Base-by-base conservation (phyloP, 1,139 yeast species). In the Zygoascus sp. region DNA sequence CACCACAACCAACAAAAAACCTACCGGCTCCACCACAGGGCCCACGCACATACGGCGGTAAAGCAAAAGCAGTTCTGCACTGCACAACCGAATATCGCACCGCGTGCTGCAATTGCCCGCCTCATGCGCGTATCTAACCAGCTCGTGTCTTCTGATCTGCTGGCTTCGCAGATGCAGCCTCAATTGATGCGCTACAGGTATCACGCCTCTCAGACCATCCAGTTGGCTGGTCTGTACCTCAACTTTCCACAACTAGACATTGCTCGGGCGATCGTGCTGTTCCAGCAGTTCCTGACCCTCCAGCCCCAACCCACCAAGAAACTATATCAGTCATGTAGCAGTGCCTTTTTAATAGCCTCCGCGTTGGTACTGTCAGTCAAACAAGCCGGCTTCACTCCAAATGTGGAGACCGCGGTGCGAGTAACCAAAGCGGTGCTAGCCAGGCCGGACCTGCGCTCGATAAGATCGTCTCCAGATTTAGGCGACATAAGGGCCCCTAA, bases 261-360 rank as follows among this genome's bases (percentile, higher is more conserved):
- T 1, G 34, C 52, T 2, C 41, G 47, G 21, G 59, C 56, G 1
- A 52, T 56, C 25, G 51, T 52, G 4, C 39, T 50, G 11, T 32
- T 54, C 23, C 58, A 55, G 37, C 48, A 58, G 30, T 51, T 47
- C 39, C 44, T 35, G 23, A 11, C 27, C 16, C 22, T 35, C 34
- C 34, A 30, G 17, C 34, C 34, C 34, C 6, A 30, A 7, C 34
- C 34, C 11, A 15, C 4, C 8, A 9, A 30, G 8, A 4, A n/a
- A 3, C 15, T 30, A 15, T 3, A 2, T 3, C 16, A 30, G 8
- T 48, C 27, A 34, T 50, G 22, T 17, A 8, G 2, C 25, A 35
- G 16, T n/a, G 39, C 39, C 17, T 11, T 16, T 3, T 13, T 35
- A 15, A 9, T 35, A 1, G 50, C 49, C 2, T 54, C 54, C 2